Evolutionary conservation across 2,329 filamentous ascomycete genomes (phyloP).

Genomic region (Fusarium coicis): DNA sequence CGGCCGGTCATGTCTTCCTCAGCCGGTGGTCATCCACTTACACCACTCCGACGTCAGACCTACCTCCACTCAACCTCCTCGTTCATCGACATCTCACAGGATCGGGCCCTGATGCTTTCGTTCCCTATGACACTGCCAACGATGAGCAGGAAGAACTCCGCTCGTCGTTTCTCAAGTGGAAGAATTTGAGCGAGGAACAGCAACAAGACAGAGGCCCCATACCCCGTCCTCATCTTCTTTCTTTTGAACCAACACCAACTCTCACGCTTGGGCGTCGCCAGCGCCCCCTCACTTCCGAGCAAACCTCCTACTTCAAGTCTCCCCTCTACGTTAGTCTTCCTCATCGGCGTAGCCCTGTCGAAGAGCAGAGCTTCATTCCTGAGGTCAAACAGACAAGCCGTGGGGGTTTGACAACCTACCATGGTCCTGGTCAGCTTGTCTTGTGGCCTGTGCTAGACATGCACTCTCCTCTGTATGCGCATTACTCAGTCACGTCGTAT

Average conservation of each 20-base stretch:
- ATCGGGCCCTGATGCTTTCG: slow-evolving; percentile 35
- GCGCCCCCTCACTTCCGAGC: slow-evolving; percentile 56
- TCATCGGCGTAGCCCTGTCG: slow-evolving; percentile 44
- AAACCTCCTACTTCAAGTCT: slow-evolving; percentile 57
- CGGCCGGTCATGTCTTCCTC: not conserved
- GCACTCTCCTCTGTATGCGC: slow-evolving; percentile 63
- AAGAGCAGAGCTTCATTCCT: slow-evolving; percentile 55
- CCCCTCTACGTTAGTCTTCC: slow-evolving; percentile 50
- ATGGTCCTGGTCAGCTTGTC: slow-evolving; percentile 91
- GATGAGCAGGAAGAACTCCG: slow-evolving; percentile 50
- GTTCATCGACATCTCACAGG: slow-evolving; percentile 47
- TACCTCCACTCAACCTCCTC: slow-evolving; percentile 41
- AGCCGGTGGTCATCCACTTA: slow-evolving; percentile 21
- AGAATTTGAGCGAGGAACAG: slow-evolving; percentile 38
- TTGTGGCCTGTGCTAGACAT: slow-evolving; percentile 94
- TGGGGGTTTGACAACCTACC: slow-evolving; percentile 93
- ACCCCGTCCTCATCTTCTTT: slow-evolving; percentile 78
- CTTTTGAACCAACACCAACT: slow-evolving; percentile 83
- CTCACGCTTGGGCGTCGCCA: slow-evolving; percentile 94
- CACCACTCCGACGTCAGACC: not conserved
- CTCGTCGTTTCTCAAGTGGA: slow-evolving; percentile 50
- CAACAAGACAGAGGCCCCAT: slow-evolving; percentile 42
- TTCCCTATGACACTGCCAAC: slow-evolving; percentile 48
- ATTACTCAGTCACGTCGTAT: slow-evolving; percentile 78
- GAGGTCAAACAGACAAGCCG: slow-evolving; percentile 78